These are phyloP conservation scores for Colletotrichum karsti DNA, from an alignment of 2,329 filamentous ascomycete species.

Conservation along the genomic window DNA sequence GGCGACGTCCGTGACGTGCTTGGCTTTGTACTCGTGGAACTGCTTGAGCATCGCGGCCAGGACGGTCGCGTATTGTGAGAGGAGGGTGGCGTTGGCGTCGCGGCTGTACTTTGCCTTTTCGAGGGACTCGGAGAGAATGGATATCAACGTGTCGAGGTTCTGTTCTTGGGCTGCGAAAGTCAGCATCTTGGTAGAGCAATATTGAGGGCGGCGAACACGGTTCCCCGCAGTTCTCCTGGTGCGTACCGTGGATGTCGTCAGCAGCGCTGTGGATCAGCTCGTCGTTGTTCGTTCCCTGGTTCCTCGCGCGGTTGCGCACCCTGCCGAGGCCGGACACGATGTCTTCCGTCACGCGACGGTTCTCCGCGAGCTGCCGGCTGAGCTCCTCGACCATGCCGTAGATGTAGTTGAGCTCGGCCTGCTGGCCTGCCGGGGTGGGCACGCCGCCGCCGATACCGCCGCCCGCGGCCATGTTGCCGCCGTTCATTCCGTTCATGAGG, in stretches of 20 bases:
- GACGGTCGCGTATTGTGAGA: slow-evolving; percentile 66
- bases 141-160: slow-evolving; percentile 69
- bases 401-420: slow-evolving; percentile 74
- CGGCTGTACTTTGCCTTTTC: slow-evolving; percentile 68
- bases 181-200: not conserved
- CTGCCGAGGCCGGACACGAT: slow-evolving; percentile 70
- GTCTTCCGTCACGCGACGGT: slow-evolving; percentile 68
- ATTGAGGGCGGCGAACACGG: not conserved
- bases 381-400: slow-evolving; percentile 75
- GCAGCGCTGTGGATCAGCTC: slow-evolving; percentile 64
- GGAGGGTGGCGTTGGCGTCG: slow-evolving; percentile 67
- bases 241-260: slow-evolving; percentile 64
- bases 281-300: slow-evolving; percentile 63
- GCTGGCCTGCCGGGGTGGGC: slow-evolving; percentile 73
- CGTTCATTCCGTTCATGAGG: slow-evolving; percentile 60
- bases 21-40: slow-evolving; percentile 72
- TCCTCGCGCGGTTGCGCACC: slow-evolving; percentile 65
- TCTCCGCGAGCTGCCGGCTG: slow-evolving; percentile 69
- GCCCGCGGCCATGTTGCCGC: slow-evolving; percentile 54
- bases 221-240: not conserved
- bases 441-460: slow-evolving; percentile 54
- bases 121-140: slow-evolving; percentile 67
- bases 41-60: slow-evolving; percentile 68
- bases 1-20: slow-evolving; percentile 68
- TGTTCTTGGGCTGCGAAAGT: slow-evolving; percentile 58